These are phyloP conservation scores for Phialocephala subalpina DNA, from an alignment of 2,329 filamentous ascomycete genomes.

Conservation along the genomic window DNA sequence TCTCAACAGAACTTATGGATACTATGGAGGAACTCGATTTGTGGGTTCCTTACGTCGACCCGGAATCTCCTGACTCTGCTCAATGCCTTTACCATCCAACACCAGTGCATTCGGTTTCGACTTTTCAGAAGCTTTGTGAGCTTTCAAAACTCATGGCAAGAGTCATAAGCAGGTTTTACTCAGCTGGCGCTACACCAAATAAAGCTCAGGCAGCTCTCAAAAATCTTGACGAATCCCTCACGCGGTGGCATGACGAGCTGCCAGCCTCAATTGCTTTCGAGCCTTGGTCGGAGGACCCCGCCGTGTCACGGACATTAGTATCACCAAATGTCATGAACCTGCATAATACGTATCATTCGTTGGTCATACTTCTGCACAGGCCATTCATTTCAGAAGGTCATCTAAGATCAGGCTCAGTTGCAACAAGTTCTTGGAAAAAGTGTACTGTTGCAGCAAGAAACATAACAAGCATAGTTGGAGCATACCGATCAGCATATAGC, in stretches of 20 bases:
- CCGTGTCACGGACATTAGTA: conserved; percentile 5
- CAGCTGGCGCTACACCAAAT: conserved; percentile 37
- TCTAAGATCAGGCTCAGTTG: conserved; percentile 37
- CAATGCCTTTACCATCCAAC: background rate
- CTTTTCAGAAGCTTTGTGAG: conserved; percentile 40
- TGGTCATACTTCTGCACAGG: conserved; percentile 54
- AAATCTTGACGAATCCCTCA: conserved; percentile 40
- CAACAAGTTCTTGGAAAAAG: conserved; percentile 43
- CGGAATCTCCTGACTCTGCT: background rate
- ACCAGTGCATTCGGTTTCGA: background rate
- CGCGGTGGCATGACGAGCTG: conserved; percentile 38
- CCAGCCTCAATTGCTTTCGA: conserved; percentile 37
- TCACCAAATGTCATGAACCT: conserved; percentile 45
- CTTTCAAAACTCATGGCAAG: conserved; percentile 48
- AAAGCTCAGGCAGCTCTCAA: conserved; percentile 41
- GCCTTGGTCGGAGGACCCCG: conserved; percentile 33
- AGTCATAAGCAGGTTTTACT: conserved; percentile 48
- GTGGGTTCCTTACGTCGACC: conserved; percentile 4
- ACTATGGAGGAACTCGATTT: conserved; percentile 38
- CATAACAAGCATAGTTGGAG: conserved; percentile 46
- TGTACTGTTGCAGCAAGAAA: conserved; percentile 46
- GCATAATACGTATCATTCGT: conserved; percentile 49
- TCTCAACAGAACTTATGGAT: conserved; percentile 38
- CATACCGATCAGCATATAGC: conserved; percentile 49
- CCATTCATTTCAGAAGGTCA: conserved; percentile 50